Conservation (phyloP, 352 stramenopile genomes). For the Phytophthora fragariae region DNA sequence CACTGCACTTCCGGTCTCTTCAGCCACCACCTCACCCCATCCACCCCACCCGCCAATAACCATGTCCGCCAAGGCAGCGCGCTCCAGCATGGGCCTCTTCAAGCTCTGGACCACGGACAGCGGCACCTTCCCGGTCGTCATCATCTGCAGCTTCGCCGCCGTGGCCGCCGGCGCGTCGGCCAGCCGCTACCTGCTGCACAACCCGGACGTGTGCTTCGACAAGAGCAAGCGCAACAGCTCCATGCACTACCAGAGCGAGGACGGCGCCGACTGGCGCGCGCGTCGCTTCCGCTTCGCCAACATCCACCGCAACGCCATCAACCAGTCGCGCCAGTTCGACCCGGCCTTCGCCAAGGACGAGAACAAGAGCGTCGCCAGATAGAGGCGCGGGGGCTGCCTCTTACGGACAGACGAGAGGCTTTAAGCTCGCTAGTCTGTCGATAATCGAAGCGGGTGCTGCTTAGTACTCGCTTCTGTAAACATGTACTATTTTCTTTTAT, state of each 20-base stretch:
- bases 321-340: conserved; percentile 72
- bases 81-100: conserved; percentile 46
- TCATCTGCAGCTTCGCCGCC: conserved; percentile 46
- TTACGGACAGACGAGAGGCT: too few species aligned
- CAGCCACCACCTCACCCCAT: not conserved
- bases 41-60: conserved; percentile 12
- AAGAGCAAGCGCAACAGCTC: too few species aligned
- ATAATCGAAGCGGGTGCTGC: not conserved
- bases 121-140: conserved; percentile 55
- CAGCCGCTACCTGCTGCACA: conserved; percentile 35
- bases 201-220: too few species aligned
- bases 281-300: conserved; percentile 60
- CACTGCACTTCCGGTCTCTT: not conserved
- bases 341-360: conserved; percentile 56
- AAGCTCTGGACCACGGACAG: conserved; percentile 61
- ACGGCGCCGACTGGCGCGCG: conserved; percentile 45
- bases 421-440: not conserved
- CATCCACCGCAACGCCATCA: conserved; percentile 63
- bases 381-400: too few species aligned
- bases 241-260: too few species aligned
- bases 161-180: conserved; percentile 37
- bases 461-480: not conserved
- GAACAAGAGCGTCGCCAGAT: conserved; percentile 54
- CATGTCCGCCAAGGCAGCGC: conserved; percentile 39
- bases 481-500: not conserved